Evolutionary conservation across 441 rosid genomes (phyloP).

Genomic region (Gossypium aridum): DNA sequence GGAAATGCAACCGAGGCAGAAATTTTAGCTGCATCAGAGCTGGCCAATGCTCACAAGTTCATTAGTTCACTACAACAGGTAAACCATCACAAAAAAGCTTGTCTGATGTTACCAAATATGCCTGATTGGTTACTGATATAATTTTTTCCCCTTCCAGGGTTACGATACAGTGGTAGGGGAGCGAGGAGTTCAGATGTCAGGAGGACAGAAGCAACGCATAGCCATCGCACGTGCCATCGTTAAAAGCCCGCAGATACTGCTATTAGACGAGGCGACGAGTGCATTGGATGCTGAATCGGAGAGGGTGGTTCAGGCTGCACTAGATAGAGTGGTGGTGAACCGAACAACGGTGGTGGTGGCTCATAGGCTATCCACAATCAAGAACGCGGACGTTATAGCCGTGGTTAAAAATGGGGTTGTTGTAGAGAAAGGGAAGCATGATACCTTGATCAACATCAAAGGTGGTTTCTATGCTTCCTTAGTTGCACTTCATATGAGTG

Average conservation of each 20-base stretch:
- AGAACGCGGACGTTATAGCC: conserved; percentile 35
- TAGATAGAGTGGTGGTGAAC: conserved; percentile 36
- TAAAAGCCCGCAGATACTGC: conserved; percentile 41
- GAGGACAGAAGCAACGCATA: conserved; percentile 54
- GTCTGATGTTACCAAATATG: background rate
- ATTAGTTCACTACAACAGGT: conserved; percentile 45
- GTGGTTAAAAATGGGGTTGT: conserved; percentile 40
- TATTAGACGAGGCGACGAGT: conserved; percentile 51
- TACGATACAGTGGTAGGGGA: conserved; percentile 46
- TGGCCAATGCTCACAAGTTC: conserved; percentile 79
- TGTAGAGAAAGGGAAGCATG: conserved; percentile 43
- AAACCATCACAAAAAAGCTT: background rate
- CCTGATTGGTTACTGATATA: background rate
- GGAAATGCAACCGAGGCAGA: conserved; percentile 43
- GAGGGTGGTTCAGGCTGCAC: conserved; percentile 44
- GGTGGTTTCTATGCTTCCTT: conserved; percentile 45
- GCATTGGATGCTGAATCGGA: conserved; percentile 54
- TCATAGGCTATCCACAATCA: conserved; percentile 39
- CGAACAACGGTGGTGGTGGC: conserved; percentile 43
- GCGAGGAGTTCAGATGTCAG: conserved; percentile 45
- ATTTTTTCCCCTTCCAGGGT: conserved; percentile 23
- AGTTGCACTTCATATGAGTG: conserved; percentile 32
- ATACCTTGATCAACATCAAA: conserved; percentile 28
- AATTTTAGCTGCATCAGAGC: conserved; percentile 51
- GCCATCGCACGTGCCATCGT: conserved; percentile 52